Evolutionary conservation across 1,284 basidiomycete species (phyloP), one percentile per base, ranked within the genome.

Genomic region (Puccinia triticina): DNA sequence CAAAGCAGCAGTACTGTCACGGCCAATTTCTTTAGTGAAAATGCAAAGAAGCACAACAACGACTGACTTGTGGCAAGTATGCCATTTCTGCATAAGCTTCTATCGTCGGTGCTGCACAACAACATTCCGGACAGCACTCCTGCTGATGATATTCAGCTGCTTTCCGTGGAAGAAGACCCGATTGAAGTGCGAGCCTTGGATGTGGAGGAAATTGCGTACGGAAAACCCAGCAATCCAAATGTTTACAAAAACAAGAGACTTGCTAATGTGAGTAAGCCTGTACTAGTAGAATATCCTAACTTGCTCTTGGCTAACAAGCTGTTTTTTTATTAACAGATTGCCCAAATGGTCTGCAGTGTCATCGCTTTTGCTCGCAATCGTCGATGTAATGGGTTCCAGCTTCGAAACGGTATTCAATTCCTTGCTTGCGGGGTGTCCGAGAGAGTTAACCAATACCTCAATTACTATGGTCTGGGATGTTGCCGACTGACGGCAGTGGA

Each of bases 361-460:
- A 18, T 50, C 2, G 14, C 46, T 29, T 72, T 50, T 29, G 43
- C 46, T 43, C 37, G 55, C 16, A 48, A 76, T 46, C n/a, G 37
- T 10, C 57, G 74, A 18, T 64, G 37, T 23, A 76, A 61, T 46
- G 55, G n/a, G 0, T 12, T 64, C 16, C 74, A 76, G 37, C 37
- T 76, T 0, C 55, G 34, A 32, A 76, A 76, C 37, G 32, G 50
- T 11, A 48, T 76, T 18, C 11, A 53, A 7, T 32, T 76, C 11
- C 34, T 76, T 21, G 74, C 57, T 0, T 64, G 74, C 43, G 74
- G 74, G 12, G 32, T 64, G 16, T 46, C 57, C 3, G 74, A 59
- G 21, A 18, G 55, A 0, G 37, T 76, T 4, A 59, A 76, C 23
- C n/a, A 76, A 21, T 64, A n/a, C 10, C 34, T 75, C 14, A n/a